Evolutionary conservation across 495 filamentous ascomycete species (phyloP).

Genomic region (Hyaloscypha bicolor): DNA sequence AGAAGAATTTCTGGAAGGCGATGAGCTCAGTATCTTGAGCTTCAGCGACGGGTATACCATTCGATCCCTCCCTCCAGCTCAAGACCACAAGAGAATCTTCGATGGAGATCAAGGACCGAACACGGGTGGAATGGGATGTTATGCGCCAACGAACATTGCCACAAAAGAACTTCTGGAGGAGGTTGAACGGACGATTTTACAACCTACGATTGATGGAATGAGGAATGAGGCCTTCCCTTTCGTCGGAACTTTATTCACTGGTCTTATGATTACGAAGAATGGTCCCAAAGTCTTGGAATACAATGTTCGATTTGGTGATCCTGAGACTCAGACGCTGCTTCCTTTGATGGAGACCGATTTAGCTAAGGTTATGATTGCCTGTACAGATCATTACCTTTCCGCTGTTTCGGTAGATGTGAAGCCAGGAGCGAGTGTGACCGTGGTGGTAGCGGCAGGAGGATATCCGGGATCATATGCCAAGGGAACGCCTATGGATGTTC

Average conservation of each 20-base stretch:
- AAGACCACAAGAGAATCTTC: constrained; percentile 93
- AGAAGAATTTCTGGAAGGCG: constrained; percentile 89
- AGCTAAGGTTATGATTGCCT: constrained; percentile 88
- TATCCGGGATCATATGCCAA: constrained; percentile 91
- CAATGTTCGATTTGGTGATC: constrained; percentile 95
- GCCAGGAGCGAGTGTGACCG: constrained; percentile 76
- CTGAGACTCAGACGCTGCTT: constrained; percentile 91
- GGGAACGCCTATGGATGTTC: constrained; percentile 65
- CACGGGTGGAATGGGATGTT: constrained; percentile 98
- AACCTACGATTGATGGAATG: constrained; percentile 92
- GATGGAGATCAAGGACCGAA: constrained; percentile 93
- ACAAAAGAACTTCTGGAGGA: constrained; percentile 72
- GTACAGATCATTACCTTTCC: constrained; percentile 73
- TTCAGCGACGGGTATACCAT: constrained; percentile 91
- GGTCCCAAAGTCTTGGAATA: constrained; percentile 94
- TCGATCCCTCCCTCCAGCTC: constrained; percentile 82
- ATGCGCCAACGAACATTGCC: constrained; percentile 86
- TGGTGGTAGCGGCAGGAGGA: constrained; percentile 92
- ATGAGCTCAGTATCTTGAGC: constrained; percentile 88
- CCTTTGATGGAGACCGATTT: constrained; percentile 87
- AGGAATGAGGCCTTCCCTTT: constrained; percentile 78
- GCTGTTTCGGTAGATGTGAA: constrained; percentile 68
- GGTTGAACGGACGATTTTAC: constrained; percentile 79
- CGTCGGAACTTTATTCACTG: constrained; percentile 88
- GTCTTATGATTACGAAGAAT: constrained; percentile 88